phyloP scores from a whole-genome alignment of 371 early-diverging fungal species.

The Haplosporangium sp. region DNA sequence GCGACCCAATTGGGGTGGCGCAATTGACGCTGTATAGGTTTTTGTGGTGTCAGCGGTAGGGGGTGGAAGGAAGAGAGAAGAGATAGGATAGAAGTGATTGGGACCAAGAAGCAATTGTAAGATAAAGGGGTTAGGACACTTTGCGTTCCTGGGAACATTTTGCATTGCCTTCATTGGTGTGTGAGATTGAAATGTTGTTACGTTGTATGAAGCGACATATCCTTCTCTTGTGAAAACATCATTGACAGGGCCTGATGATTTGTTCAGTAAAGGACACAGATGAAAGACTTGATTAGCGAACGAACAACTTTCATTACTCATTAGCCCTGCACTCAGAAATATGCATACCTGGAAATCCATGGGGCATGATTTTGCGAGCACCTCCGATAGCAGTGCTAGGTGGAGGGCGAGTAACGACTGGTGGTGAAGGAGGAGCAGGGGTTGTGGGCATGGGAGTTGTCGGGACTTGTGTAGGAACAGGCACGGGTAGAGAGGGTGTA shows the following conservation, averaged over 20 bases:
- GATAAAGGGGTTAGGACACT: background rate
- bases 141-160: background rate
- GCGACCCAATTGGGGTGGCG: slow-evolving; percentile 89
- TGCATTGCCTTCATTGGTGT: background rate
- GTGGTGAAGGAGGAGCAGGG: slow-evolving; percentile 9
- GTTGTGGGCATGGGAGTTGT: slow-evolving; percentile 3
- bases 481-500: slow-evolving; percentile 1
- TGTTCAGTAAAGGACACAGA: background rate
- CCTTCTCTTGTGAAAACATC: slow-evolving; percentile 61
- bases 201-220: slow-evolving; percentile 52
- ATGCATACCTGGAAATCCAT: slow-evolving; percentile 49
- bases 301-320: background rate
- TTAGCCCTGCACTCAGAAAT: too few relatives aligned
- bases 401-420: slow-evolving; percentile 25
- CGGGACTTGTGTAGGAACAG: slow-evolving; percentile 16
- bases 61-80: slow-evolving; percentile 21
- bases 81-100: background rate
- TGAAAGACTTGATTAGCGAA: background rate
- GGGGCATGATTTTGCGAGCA: slow-evolving; percentile 45
- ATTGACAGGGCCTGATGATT: slow-evolving; percentile 58
- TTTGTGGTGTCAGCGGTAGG: too few relatives aligned
- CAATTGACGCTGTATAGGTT: slow-evolving; percentile 73
- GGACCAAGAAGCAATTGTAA: background rate
- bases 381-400: slow-evolving; percentile 20
- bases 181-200: background rate